These are phyloP conservation scores for Microsporum audouinii DNA, from an alignment of 2,329 filamentous ascomycete species.

Conservation along the genomic window DNA sequence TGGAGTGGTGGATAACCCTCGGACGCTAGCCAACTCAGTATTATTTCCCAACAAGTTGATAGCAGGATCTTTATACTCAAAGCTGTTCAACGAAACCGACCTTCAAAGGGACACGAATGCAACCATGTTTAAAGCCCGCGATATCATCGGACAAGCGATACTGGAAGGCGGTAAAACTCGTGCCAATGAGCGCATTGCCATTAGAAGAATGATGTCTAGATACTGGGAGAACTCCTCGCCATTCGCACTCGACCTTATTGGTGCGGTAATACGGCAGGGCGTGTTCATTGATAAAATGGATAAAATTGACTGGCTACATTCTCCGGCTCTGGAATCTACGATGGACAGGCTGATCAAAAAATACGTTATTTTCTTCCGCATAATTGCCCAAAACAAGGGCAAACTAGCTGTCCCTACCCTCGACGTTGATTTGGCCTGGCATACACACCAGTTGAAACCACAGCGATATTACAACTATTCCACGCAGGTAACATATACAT, in stretches of 20 bases:
- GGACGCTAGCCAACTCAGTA: constrained; percentile 18
- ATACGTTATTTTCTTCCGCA: constrained; percentile 37
- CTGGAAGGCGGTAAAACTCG: constrained; percentile 18
- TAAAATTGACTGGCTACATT: constrained; percentile 66
- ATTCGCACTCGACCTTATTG: constrained; percentile 32
- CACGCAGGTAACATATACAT: constrained; percentile 38
- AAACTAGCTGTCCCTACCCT: constrained; percentile 28
- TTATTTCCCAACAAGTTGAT: constrained; percentile 51
- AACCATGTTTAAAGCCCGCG: constrained; percentile 43
- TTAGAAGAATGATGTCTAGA: constrained; percentile 33
- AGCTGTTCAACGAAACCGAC: constrained; percentile 34
- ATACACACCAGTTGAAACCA: constrained; percentile 66
- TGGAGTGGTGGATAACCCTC: constrained; percentile 38
- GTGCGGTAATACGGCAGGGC: constrained; percentile 35
- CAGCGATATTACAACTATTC: constrained; percentile 51
- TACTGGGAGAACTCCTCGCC: constrained; percentile 34
- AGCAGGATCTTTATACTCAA: constrained; percentile 33
- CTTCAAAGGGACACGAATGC: constrained; percentile 20
- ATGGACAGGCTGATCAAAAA: constrained; percentile 53
- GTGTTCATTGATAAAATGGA: constrained; percentile 51
- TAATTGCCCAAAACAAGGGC: constrained; percentile 28
- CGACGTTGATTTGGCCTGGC: constrained; percentile 36
- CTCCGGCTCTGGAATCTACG: constrained; percentile 51
- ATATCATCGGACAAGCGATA: constrained; percentile 40
- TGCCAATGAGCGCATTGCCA: constrained; percentile 19